Percentiles rank a stretch among this genome's conserved stretches.
These are phyloP conservation scores for Lunasporangiospora selenospora DNA, from an alignment of 192 early-diverging fungal genomes.

Conservation along the genomic window DNA sequence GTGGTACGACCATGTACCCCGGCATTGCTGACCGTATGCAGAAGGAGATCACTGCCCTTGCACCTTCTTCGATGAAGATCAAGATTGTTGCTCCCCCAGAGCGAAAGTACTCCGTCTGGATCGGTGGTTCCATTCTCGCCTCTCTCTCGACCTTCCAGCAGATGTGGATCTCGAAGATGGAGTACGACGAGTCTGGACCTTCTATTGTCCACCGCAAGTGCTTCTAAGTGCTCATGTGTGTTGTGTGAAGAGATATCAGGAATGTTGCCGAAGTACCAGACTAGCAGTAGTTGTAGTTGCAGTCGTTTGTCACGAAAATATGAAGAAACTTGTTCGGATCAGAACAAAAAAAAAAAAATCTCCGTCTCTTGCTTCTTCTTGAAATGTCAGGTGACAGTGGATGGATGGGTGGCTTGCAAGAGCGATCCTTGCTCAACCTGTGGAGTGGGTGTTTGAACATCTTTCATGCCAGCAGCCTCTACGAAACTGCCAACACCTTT, in stretches of 20 bases:
- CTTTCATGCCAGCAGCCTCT: too few species aligned
- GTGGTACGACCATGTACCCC: slow-evolving; percentile 96
- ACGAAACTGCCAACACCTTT: too few species aligned
- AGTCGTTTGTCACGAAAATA: too few species aligned
- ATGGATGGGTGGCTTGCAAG: too few species aligned
- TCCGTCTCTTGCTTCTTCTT: too few species aligned
- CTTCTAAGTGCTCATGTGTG: slow-evolving; percentile 64
- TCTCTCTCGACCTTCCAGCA: slow-evolving; percentile 98
- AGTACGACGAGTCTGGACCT: slow-evolving; percentile 97
- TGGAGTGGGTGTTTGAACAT: too few species aligned
- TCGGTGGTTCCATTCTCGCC: slow-evolving; percentile 96
- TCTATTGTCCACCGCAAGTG: slow-evolving; percentile 98
- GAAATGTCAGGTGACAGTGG: too few species aligned
- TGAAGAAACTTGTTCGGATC: too few species aligned
- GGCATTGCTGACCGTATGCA: slow-evolving; percentile 96
- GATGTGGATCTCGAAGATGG: slow-evolving; percentile 98
- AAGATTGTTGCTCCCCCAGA: slow-evolving; percentile 97
- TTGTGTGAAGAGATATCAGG: slow-evolving; percentile 8
- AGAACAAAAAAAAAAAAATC: too few species aligned
- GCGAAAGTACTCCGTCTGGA: slow-evolving; percentile 98
- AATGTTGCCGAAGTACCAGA: too few species aligned
- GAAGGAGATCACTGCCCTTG: slow-evolving; percentile 93
- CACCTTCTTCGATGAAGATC: slow-evolving; percentile 94
- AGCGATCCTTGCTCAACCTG: too few species aligned
- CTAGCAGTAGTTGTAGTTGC: too few species aligned